These are phyloP conservation scores for Helotiales sp. DNA, from an alignment of 2,329 filamentous ascomycete genomes.

Conservation along the genomic window DNA sequence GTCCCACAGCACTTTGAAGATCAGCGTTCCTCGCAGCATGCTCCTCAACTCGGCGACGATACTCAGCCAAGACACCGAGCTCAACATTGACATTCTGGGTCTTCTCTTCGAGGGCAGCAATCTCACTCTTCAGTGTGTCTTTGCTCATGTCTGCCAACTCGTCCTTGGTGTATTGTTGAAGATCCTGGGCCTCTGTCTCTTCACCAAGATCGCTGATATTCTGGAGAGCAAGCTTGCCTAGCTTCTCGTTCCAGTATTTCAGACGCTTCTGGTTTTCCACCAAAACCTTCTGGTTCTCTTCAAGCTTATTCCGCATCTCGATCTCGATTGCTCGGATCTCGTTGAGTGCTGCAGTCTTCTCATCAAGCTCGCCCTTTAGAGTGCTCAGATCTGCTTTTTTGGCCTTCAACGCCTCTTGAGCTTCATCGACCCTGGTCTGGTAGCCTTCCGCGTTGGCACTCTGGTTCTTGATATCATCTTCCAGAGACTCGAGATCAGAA, in stretches of 20 bases:
- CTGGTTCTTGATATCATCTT: slow-evolving; percentile 77
- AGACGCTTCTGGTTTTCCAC: slow-evolving; percentile 82
- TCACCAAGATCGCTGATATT: slow-evolving; percentile 73
- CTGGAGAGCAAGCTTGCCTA: slow-evolving; percentile 79
- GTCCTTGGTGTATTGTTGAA: slow-evolving; percentile 77
- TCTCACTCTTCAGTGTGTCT: slow-evolving; percentile 66
- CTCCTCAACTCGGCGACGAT: slow-evolving; percentile 82
- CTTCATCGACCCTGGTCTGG: slow-evolving; percentile 74
- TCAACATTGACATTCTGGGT: slow-evolving; percentile 88
- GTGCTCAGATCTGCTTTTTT: slow-evolving; percentile 80
- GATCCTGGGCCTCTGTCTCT: slow-evolving; percentile 52
- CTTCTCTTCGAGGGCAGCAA: slow-evolving; percentile 68
- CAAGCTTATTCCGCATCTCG: slow-evolving; percentile 97
- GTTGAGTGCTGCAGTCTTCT: slow-evolving; percentile 83
- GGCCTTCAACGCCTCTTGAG: slow-evolving; percentile 71
- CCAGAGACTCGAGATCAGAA: slow-evolving; percentile 73
- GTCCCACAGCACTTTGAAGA: slow-evolving; percentile 72
- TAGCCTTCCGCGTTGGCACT: slow-evolving; percentile 72
- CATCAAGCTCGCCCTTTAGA: slow-evolving; percentile 83
- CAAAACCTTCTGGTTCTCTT: slow-evolving; percentile 90
- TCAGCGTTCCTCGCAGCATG: slow-evolving; percentile 81
- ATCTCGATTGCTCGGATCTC: slow-evolving; percentile 88
- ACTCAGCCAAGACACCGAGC: slow-evolving; percentile 83
- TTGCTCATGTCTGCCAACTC: slow-evolving; percentile 64
- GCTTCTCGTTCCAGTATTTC: slow-evolving; percentile 86